Base-by-base conservation (phyloP, 2,329 filamentous ascomycete genomes). In the Gremmenia infestans region DNA sequence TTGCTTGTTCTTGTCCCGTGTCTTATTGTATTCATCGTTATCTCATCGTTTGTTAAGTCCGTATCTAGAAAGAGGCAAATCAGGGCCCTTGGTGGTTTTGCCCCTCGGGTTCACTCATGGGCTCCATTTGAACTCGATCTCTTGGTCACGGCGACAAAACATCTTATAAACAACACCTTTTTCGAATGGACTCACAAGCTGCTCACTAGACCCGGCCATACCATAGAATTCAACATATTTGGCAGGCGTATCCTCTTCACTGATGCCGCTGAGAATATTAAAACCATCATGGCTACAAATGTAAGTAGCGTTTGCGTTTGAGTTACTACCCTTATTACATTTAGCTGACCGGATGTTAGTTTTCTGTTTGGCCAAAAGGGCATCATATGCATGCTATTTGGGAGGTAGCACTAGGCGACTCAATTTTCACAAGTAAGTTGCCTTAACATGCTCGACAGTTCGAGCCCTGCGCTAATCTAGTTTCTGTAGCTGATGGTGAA, bases 401-500 rank as follows among this genome's bases (percentile, higher is more conserved):
- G 45, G 45, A 47, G 11, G 22, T 39, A 14, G 48, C 37, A 25
- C 36, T 55, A 5, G 53, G 53, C 23, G 53, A 55, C 17, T 55
- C 53, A 12, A 43, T 55, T 42, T 55, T 55, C 48, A 51, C 53
- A 7, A 55, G 53, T 55, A 47, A 51, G 53, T 51, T 15, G 8
- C 9, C 8, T 28, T 8, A 28, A 28, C 28, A 28, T 9, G 8
- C 28, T 8, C 8, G 3, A 28, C 7, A 9, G 28, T 28, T 28
- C 28, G 2, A 28, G 28, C 9, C 28, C 7, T 28, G 28, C 28
- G 28, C 23, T 47, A 14, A 47, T 19, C n/a, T 8, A 52, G 32
- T 12, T 43, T 52, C 36, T 17, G 32, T 52, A 52, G 49, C 49
- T 12, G 49, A 52, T 28, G 49, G 49, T 15, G 23, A 37, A 25